Base-by-base conservation (phyloP, 495 filamentous ascomycete species). In the Venustampulla echinocandica region DNA sequence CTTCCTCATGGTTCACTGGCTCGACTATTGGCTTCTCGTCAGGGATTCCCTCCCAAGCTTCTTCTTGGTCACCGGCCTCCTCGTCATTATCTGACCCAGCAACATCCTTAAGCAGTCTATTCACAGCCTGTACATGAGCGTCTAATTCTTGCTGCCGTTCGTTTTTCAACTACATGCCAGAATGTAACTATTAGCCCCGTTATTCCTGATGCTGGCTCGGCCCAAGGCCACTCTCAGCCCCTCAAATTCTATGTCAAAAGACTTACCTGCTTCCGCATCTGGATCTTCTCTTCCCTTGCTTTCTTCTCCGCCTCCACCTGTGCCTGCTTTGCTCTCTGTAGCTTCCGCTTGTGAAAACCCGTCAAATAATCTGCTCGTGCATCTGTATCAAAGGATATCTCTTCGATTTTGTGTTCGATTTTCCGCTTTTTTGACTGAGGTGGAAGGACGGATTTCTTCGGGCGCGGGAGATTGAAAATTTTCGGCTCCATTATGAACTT, bases 261-360 rank as follows among this genome's bases (percentile, higher is more conserved):
- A 54, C 56, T 52, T 67, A 92, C 92, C 73, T 81, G 78, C 61
- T 81, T 81, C 61, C 92, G 69, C 48, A 82, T 69, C 47, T 67
- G 64, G 41, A 85, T 77, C 59, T 73, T 85, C 62, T 88, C 85
- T 56, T 88, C 77, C 35, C 78, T 74, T 17, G 79, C 84, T 61
- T 74, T 80, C 59, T 85, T 76, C 25, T 73, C 75, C 6, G 86
- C 86, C 36, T 79, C 69, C 38, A 86, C 84, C 59, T 92, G 80
- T 6, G 90, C 92, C 66, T 83, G 70, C 65, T 90, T 90, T 45
- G 77, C 77, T 15, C 92, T 75, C 57, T 83, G 79, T 42, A 82
- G 66, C 62, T 98, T 98, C 61, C 92, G 82, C 72, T 95, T 96
- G 69, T 87, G 90, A 67, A 98, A 98, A 3, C 92, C 92, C 5